Base-by-base conservation (phyloP, 495 filamentous ascomycete species). In the Aspergillus cristatus region DNA sequence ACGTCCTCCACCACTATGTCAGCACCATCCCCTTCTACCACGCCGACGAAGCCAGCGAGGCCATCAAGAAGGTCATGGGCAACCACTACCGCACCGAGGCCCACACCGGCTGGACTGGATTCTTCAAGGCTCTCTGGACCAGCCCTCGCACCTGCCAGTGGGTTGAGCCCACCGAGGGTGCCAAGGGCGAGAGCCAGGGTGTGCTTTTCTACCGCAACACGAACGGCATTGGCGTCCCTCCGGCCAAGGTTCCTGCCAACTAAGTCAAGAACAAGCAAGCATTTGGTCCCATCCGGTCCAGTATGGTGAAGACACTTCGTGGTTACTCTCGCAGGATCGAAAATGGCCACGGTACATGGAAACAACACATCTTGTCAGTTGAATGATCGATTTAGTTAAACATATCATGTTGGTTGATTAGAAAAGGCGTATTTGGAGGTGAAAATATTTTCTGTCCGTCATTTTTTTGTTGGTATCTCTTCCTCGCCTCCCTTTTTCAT, bases 181-280 rank as follows among this genome's bases (percentile, higher is more conserved):
- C 81, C 29, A 42, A 55, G 34, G 73, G 72, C 17, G 68, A 74
- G 42, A 64, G 57, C 48, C 58, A 70, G 49, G 63, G 64, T 15
- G 70, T 77, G 7, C 51, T 76, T 6, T 77, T 77, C 62, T 77
- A 53, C 67, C 62, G 71, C 41, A 77, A 77, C 71, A 68, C 72
- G 44, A 97, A 94, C 61, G 78, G 78, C 13, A 56, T 85, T 14
- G 84, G 85, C 34, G 55, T 74, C 34, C 67, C 72, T 50, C 84
- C 85, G 4, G 35, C 62, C 48, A 76, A 77, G 60, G 48, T 61
- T 20, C 13, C 14, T 10, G 37, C 55, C 33, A 46, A 60, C 47
- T 63, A 64, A 55, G 60, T 18, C 15, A 18, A 28, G 18, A 33
- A 24, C n/a, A n/a, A n/a, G n/a, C n/a, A n/a, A n/a, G n/a, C n/a